Base-by-base conservation (phyloP, 176 grass and related monocot genomes). In the Rhynchospora breviuscula region DNA sequence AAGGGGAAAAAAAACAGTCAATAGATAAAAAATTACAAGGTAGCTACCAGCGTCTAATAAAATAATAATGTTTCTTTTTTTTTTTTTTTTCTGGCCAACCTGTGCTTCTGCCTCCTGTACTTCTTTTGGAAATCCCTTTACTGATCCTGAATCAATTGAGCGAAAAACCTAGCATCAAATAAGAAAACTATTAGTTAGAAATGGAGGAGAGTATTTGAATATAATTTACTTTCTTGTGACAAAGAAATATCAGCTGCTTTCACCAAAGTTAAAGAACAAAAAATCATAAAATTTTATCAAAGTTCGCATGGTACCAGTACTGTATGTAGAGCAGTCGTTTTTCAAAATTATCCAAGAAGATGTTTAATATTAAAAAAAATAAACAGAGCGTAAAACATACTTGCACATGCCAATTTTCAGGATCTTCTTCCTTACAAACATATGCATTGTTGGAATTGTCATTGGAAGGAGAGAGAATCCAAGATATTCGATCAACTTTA, bases 131-230 rank as follows among this genome's bases (percentile, higher is more conserved):
- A 92, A 92, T 31, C 90, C 90, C 81, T 79, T 92, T 8, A 92
- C 85, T 22, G 88, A 92, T 80, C 90, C 90, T 31, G 85, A 89
- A 92, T 92, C 90, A 44, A 92, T 92, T 7, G 90, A 92, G 46
- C 90, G 59, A 49, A 92, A 92, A 80, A 92, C 65, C 88, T 92
- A 84, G 52, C 44, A 46, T 53, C 10, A 31, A 82, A 53, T 19
- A 85, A 56, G 60, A 78, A 45, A 35, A 22, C 15, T 15, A 25
- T 49, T 3, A 40, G 82, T 23, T n/a, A 60, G 21, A 49, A 75
- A 11, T 25, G 57, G 59, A 45, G 26, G 48, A 45, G 4, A 25
- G 26, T 53, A 53, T 66, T 8, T 1, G 0, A 51, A 75, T 49
- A 26, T 25, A 75, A 53, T 25, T 51, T 52, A 53, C n/a, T 29